Evolutionary conservation across 257 asterid genomes (phyloP).

Genomic region (Solanum stenotomum): DNA sequence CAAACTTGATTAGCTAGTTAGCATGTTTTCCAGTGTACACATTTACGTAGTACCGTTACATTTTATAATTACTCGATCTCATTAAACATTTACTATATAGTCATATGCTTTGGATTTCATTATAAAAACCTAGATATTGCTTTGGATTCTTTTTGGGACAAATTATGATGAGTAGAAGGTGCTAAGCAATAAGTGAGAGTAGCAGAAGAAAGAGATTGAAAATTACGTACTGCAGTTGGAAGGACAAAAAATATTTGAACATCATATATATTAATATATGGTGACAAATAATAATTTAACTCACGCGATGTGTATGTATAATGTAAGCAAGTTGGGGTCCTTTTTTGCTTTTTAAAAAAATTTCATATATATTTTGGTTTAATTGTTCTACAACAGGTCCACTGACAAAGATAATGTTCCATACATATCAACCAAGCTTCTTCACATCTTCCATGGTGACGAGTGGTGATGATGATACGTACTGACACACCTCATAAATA

Average conservation of each 20-base stretch:
- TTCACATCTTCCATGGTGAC: not conserved
- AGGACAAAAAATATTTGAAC: not conserved
- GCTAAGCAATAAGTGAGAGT: not conserved
- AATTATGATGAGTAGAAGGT: not conserved
- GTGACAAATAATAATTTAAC: slow-evolving; percentile 24
- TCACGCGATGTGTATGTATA: slow-evolving; percentile 45
- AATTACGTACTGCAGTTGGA: not conserved
- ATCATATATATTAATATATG: not conserved
- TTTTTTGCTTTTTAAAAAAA: slow-evolving; percentile 2
- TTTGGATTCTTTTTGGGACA: not conserved
- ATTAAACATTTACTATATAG: not conserved
- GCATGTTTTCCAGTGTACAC: not conserved
- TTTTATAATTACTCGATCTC: not conserved
- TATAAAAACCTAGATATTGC: not conserved
- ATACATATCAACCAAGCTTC: not conserved
- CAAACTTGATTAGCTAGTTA: not conserved
- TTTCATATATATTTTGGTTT: not conserved
- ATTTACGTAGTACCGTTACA: not conserved
- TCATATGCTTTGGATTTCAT: not conserved
- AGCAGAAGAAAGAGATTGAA: not conserved
- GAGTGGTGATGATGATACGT: not conserved
- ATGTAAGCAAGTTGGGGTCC: slow-evolving; percentile 15
- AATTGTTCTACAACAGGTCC: not conserved
- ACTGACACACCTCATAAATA: not conserved
- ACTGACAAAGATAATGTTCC: not conserved